Evolutionary conservation across 768 basidiomycete genomes (phyloP).

Genomic region (Lentinula edodes): DNA sequence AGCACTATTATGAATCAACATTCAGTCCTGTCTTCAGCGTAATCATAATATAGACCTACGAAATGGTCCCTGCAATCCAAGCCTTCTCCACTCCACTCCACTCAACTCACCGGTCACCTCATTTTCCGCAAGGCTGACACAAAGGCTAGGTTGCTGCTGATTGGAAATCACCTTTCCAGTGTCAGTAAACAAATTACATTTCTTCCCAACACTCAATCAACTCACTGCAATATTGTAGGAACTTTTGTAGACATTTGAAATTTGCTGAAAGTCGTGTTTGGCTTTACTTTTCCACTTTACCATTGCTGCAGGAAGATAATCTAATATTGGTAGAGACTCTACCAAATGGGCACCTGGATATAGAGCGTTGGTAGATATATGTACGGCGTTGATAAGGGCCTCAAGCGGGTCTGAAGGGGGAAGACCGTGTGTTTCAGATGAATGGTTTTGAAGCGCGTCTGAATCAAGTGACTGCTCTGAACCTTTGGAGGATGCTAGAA

Average conservation of each 20-base stretch:
- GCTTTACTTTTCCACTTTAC: not conserved
- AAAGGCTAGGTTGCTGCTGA: not conserved
- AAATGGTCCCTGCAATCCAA: not conserved
- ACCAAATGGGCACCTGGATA: constrained; percentile 3
- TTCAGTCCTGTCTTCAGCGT: not conserved
- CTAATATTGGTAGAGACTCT: not conserved
- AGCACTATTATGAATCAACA: not conserved
- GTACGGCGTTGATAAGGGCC: not conserved
- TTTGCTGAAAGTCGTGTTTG: not conserved
- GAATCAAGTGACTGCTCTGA: not conserved
- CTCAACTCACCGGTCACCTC: not conserved
- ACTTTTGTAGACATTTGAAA: not conserved
- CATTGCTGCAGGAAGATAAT: not conserved
- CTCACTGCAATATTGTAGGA: not conserved
- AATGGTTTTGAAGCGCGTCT: not conserved
- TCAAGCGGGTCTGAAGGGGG: not conserved
- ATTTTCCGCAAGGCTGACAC: not conserved
- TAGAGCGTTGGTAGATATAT: not conserved
- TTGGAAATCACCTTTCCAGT: not conserved
- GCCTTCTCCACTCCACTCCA: not conserved
- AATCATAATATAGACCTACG: not conserved
- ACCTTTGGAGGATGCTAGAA: not conserved
- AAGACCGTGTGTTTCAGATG: not conserved
- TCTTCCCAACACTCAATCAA: constrained; percentile 10
- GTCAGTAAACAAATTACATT: not conserved